Conservation (phyloP, 169 alveolate genomes). For the Toxoplasma gondii region DNA sequence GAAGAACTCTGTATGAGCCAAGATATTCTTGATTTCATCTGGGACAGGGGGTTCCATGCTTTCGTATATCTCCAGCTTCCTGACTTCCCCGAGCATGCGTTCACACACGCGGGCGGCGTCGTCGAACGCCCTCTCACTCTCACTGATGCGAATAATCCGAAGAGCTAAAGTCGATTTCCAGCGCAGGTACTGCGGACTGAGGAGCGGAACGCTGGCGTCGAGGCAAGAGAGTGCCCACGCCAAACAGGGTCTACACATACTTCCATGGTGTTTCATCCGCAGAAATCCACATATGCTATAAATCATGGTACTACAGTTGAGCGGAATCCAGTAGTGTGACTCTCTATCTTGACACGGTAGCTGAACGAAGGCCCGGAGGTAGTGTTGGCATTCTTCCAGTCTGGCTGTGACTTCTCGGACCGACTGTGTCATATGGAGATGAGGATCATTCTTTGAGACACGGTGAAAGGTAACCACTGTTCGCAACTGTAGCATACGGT, state of each 20-base stretch:
- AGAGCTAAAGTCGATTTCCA: background rate
- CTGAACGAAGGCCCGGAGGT: slow-evolving; percentile 7
- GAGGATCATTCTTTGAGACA: background rate
- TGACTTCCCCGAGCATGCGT: background rate
- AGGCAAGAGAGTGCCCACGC: background rate
- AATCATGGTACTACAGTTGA: background rate
- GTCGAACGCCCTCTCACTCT: background rate
- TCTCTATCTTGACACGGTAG: background rate
- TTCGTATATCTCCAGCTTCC: background rate
- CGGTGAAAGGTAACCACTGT: background rate
- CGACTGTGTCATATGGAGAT: background rate
- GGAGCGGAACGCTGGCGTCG: background rate
- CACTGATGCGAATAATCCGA: slow-evolving; percentile 5
- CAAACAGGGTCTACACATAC: background rate
- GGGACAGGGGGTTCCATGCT: slow-evolving; percentile 26
- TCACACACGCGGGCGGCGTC: background rate
- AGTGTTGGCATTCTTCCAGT: background rate
- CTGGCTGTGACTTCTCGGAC: background rate
- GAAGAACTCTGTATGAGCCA: background rate
- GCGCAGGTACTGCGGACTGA: slow-evolving; percentile 4
- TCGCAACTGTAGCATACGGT: slow-evolving; percentile 6
- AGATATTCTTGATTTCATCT: background rate
- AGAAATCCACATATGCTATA: background rate
- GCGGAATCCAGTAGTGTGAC: background rate
- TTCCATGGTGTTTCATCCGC: background rate